Percentiles rank a stretch among this genome's conserved stretches.
These are phyloP conservation scores for Penicillium sumatraense DNA, from an alignment of 2,329 filamentous ascomycete genomes.

Conservation along the genomic window DNA sequence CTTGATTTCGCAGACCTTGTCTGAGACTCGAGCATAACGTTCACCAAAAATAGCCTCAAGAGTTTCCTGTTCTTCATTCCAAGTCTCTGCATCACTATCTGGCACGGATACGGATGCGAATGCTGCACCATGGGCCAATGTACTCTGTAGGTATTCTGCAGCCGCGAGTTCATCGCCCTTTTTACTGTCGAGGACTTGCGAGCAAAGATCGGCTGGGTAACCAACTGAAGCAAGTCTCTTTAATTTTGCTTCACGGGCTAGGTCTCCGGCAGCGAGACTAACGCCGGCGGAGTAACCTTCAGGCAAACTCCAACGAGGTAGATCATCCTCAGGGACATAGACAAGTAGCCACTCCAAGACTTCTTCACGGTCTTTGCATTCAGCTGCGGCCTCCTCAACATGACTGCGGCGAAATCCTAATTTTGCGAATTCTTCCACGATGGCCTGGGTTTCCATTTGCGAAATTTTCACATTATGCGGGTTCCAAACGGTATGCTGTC, in stretches of 20 bases:
- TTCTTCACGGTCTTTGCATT: conserved; percentile 91
- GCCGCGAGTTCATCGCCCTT: conserved; percentile 75
- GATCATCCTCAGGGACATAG: conserved; percentile 93
- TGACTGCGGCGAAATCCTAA: conserved; percentile 90
- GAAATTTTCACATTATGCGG: conserved; percentile 72
- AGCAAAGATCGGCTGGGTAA: conserved; percentile 83
- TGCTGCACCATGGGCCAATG: conserved; percentile 59
- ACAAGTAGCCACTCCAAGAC: conserved; percentile 94
- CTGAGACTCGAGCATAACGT: conserved; percentile 64
- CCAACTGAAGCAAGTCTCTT: conserved; percentile 81
- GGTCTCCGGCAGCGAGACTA: conserved; percentile 78
- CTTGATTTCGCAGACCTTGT: conserved; percentile 71
- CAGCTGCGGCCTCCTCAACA: conserved; percentile 80
- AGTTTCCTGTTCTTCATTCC: conserved; percentile 84
- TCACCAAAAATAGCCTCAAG: conserved; percentile 86
- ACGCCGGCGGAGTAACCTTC: conserved; percentile 91
- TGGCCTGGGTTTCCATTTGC: conserved; percentile 57
- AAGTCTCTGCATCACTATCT: conserved; percentile 58
- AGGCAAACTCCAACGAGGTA: conserved; percentile 90
- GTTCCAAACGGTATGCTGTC: conserved; percentile 84
- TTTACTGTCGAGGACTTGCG: conserved; percentile 73
- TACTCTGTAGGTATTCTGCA: conserved; percentile 77
- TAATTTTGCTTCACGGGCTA: conserved; percentile 79
- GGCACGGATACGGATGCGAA: conserved; percentile 17
- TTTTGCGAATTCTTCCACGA: conserved; percentile 74